Conservation (phyloP, 345 rosid species). For the Cardamine chenopodiifolia region DNA sequence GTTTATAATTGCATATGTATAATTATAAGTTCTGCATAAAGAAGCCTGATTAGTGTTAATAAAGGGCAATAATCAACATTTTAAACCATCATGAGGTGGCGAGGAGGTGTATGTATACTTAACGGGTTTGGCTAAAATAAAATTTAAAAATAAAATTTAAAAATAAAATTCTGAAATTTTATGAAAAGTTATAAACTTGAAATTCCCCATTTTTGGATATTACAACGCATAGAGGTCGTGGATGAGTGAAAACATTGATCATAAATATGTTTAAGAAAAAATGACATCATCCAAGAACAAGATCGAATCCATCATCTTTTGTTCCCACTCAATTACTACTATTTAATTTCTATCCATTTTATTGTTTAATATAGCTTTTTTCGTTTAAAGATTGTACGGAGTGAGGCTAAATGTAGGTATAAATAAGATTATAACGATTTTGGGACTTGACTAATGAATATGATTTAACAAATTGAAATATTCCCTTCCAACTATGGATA, state of each 20-base stretch:
- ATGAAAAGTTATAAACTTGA: not conserved
- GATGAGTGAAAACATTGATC: not conserved
- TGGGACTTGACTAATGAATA: not conserved
- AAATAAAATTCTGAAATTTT: not conserved
- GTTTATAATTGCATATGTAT: not conserved
- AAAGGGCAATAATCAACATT: not conserved
- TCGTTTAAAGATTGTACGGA: not conserved
- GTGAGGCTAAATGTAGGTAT: not conserved
- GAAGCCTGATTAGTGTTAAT: not conserved
- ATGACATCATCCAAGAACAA: not conserved
- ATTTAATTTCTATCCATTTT: not conserved
- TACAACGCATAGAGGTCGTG: not conserved
- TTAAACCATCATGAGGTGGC: not conserved
- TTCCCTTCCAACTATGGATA: slow-evolving; percentile 30
- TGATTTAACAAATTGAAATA: slow-evolving; percentile 25
- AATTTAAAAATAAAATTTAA: no score
- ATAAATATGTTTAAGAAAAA: not conserved
- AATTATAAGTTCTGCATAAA: not conserved
- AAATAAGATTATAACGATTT: not conserved
- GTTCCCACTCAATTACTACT: slow-evolving; percentile 6
- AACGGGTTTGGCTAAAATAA: not conserved
- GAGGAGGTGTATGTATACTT: not conserved
- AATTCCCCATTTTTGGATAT: not conserved
- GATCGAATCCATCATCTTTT: not conserved
- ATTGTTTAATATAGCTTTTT: not conserved